phyloP scores from a whole-genome alignment of 1,284 basidiomycete species.

The Boletus austroedulis region DNA sequence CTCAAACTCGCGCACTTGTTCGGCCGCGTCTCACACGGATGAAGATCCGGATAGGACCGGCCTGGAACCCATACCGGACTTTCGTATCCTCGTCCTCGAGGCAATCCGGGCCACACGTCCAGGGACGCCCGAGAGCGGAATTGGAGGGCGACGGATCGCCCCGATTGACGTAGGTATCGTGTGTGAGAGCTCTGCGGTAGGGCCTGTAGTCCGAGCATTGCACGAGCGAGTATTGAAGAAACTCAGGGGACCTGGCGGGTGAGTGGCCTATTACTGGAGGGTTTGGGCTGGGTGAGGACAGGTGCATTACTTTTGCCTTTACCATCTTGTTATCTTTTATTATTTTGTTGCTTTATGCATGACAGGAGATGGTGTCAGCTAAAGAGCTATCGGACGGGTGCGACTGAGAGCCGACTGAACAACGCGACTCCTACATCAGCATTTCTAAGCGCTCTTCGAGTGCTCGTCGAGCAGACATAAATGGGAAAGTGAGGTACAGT shows the following conservation, averaged over 20 bases:
- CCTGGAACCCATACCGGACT: constrained; percentile 60
- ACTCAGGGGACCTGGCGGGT: constrained; percentile 19
- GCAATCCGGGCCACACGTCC: constrained; percentile 30
- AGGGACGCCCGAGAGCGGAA: constrained; percentile 4
- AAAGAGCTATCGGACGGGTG: too few relatives aligned
- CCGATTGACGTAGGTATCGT: constrained; percentile 61
- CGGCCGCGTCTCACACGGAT: background rate
- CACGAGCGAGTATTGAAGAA: constrained; percentile 44
- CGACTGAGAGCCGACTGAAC: too few relatives aligned
- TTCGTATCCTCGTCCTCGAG: constrained; percentile 49
- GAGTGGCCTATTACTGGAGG: background rate
- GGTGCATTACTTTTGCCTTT: background rate
- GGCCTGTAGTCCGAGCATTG: constrained; percentile 46
- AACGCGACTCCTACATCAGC: too few relatives aligned
- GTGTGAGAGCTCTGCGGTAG: constrained; percentile 51
- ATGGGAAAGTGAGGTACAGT: too few relatives aligned
- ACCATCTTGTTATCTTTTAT: background rate
- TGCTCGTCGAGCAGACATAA: too few relatives aligned
- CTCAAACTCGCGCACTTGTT: background rate
- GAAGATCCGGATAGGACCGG: constrained; percentile 33
- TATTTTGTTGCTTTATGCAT: background rate
- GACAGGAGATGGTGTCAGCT: background rate
- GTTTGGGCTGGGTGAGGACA: background rate
- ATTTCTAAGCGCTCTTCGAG: too few relatives aligned
- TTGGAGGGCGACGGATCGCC: constrained; percentile 38